Evolutionary conservation across 2,329 filamentous ascomycete species (phyloP).

Genomic region (Calonectria hawksworthii): DNA sequence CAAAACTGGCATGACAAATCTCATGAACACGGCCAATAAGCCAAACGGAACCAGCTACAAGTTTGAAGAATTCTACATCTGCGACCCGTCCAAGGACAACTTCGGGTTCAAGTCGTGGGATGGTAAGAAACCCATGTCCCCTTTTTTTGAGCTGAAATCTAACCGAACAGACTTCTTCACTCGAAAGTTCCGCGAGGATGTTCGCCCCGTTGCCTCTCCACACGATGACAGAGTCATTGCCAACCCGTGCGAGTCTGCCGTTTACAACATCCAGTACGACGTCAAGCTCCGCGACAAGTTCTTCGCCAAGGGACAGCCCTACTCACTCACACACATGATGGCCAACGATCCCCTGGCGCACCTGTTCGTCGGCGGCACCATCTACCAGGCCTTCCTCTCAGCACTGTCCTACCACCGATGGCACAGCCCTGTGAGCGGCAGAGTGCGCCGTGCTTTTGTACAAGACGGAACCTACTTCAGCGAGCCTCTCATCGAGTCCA

Average conservation of each 20-base stretch:
- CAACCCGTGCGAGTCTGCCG: slow-evolving; percentile 76
- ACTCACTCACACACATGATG: slow-evolving; percentile 76
- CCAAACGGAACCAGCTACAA: slow-evolving; percentile 58
- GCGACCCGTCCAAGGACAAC: slow-evolving; percentile 66
- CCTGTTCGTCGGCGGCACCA: slow-evolving; percentile 72
- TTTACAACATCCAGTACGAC: slow-evolving; percentile 65
- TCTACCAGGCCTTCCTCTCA: slow-evolving; percentile 80
- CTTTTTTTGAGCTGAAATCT: slow-evolving; percentile 42
- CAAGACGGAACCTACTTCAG: slow-evolving; percentile 78
- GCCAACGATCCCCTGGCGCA: slow-evolving; percentile 65
- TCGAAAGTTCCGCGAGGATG: slow-evolving; percentile 32
- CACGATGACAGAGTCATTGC: slow-evolving; percentile 68
- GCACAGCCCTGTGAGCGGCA: slow-evolving; percentile 78
- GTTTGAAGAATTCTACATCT: slow-evolving; percentile 74
- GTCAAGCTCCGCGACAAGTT: slow-evolving; percentile 72
- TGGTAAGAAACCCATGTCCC: slow-evolving; percentile 27
- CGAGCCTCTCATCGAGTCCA: slow-evolving; percentile 62
- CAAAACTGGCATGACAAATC: slow-evolving; percentile 59
- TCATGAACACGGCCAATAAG: slow-evolving; percentile 66
- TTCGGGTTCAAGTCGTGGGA: slow-evolving; percentile 64
- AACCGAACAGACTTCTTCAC: slow-evolving; percentile 2
- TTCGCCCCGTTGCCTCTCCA: slow-evolving; percentile 68
- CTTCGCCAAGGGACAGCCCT: slow-evolving; percentile 79
- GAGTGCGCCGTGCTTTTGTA: slow-evolving; percentile 68
- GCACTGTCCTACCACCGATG: slow-evolving; percentile 79